phyloP scores from a whole-genome alignment of 1,284 basidiomycete species.

The Pseudomicrostroma phylloplanum region DNA sequence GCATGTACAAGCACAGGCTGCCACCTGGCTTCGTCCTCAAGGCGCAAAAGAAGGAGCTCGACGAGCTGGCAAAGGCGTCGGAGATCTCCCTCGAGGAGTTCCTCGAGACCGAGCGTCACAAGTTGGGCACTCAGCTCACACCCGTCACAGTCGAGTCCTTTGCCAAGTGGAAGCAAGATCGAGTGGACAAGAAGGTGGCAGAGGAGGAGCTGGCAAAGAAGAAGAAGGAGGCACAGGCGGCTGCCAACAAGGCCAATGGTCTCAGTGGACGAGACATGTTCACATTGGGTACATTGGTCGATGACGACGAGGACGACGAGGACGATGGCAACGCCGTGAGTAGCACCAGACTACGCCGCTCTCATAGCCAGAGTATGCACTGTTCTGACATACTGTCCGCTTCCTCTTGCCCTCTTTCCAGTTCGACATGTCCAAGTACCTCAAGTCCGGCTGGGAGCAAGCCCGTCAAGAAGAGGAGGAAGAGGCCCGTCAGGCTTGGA shows the following conservation, averaged over 20 bases:
- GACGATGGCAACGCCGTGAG: conserved; percentile 54
- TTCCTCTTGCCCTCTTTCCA: conserved; percentile 7
- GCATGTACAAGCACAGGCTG: conserved; percentile 90
- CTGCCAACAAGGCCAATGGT: conserved; percentile 80
- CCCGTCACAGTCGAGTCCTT: conserved; percentile 94
- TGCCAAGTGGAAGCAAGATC: conserved; percentile 77
- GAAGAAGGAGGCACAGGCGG: conserved; percentile 72
- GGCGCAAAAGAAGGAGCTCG: conserved; percentile 63
- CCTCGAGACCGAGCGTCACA: conserved; percentile 93
- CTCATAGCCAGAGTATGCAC: neutral
- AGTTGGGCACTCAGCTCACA: conserved; percentile 61
- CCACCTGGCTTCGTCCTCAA: conserved; percentile 81
- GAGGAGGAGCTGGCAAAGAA: conserved; percentile 82
- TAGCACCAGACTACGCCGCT: conserved; percentile 18
- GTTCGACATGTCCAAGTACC: conserved; percentile 42
- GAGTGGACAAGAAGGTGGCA: conserved; percentile 60
- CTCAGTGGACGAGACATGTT: conserved; percentile 95
- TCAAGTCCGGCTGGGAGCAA: conserved; percentile 41
- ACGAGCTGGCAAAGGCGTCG: conserved; percentile 69
- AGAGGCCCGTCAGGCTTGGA: conserved; percentile 14
- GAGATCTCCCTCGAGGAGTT: conserved; percentile 93
- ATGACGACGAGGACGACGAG: conserved; percentile 66
- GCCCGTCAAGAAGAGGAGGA: conserved; percentile 35
- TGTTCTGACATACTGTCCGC: neutral
- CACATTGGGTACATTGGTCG: conserved; percentile 88